Evolutionary conservation across 1,284 basidiomycete genomes (phyloP), one percentile per base, ranked within the genome.

Genomic region (Rhodotorula sp.): DNA sequence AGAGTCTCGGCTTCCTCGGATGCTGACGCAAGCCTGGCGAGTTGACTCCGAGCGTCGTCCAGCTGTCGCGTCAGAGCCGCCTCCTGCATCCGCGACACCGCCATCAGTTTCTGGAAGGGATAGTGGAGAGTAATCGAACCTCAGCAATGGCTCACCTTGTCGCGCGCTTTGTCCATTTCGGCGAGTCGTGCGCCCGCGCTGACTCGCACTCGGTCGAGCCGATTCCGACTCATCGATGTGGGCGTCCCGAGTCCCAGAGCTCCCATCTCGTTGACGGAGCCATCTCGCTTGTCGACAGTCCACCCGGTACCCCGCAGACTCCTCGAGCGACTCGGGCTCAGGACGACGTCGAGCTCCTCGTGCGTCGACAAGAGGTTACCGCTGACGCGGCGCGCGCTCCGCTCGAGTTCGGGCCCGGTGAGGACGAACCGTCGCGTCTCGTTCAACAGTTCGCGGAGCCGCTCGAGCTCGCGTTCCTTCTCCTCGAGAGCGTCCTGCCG

Each of bases 371-470:
- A 21, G 23, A 23, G 38, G 8, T 43, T 10, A 7, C 60, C 49
- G 21, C 48, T 52, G 19, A 70, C 71, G 6, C 74, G 34, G 7
- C 72, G 50, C 5, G 68, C 74, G 45, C 66, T 70, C 10, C 70
- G 68, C 59, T 74, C 74, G 47, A 76, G 67, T 18, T 58, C 45
- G 0, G 75, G 73, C 0, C 75, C 75, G 8, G 66, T 74, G 14
- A 76, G 67, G 62, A 76, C 70, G 31, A 76, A 66, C 10, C 73
- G 72, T 23, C 74, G 66, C 45, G 73, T 70, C 23, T 69, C 60
- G 31, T 66, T 68, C 54, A 76, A 66, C 55, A 69, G 60, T 1
- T 52, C 62, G 2, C 73, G 57, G 5, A 76, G 62, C 6, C 62
- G 48, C 6, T 60, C 56, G 16, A 76, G 70, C 48, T 76, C 75